Conservation (phyloP, 2,329 filamentous ascomycete species). For the Sporothrix luriei region DNA sequence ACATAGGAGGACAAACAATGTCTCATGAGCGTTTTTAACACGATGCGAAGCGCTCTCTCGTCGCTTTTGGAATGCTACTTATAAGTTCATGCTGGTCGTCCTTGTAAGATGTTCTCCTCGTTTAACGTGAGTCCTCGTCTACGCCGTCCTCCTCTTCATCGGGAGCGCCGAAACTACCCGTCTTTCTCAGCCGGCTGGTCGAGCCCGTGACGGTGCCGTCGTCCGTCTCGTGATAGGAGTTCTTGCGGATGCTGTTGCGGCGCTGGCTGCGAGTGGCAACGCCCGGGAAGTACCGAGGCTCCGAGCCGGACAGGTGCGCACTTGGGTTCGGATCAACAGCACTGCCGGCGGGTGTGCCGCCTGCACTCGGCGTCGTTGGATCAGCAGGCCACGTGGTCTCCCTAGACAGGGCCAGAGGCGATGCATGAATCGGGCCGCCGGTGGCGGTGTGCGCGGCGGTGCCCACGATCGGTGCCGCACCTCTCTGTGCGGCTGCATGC, state of each 20-base stretch:
- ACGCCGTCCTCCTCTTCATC: slow-evolving; percentile 1
- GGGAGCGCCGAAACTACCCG: neutral
- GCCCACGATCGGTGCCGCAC: slow-evolving; percentile 32
- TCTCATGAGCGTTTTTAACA: too few relatives aligned
- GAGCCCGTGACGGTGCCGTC: slow-evolving; percentile 20
- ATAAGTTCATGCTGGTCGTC: neutral
- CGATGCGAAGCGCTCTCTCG: neutral
- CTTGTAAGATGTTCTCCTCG: neutral
- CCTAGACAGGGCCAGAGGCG: slow-evolving; percentile 36
- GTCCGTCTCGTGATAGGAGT: slow-evolving; percentile 48
- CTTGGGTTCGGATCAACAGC: slow-evolving; percentile 39
- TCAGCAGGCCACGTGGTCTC: slow-evolving; percentile 44
- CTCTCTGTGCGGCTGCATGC: slow-evolving; percentile 33
- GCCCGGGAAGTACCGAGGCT: slow-evolving; percentile 73
- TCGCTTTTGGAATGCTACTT: neutral
- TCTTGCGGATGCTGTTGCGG: slow-evolving; percentile 48
- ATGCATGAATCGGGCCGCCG: slow-evolving; percentile 21
- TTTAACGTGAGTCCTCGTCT: neutral
- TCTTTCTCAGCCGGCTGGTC: slow-evolving; percentile 19
- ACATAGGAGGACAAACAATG: too few relatives aligned
- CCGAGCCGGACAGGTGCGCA: slow-evolving; percentile 57
- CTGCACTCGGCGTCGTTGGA: neutral
- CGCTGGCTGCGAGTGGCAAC: slow-evolving; percentile 60
- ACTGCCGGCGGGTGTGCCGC: slow-evolving; percentile 29
- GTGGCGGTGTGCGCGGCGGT: slow-evolving; percentile 21